Evolutionary conservation across 768 basidiomycete genomes (phyloP), one percentile per base, ranked within the genome.

Genomic region (Agaricus sinodeliciosus): DNA sequence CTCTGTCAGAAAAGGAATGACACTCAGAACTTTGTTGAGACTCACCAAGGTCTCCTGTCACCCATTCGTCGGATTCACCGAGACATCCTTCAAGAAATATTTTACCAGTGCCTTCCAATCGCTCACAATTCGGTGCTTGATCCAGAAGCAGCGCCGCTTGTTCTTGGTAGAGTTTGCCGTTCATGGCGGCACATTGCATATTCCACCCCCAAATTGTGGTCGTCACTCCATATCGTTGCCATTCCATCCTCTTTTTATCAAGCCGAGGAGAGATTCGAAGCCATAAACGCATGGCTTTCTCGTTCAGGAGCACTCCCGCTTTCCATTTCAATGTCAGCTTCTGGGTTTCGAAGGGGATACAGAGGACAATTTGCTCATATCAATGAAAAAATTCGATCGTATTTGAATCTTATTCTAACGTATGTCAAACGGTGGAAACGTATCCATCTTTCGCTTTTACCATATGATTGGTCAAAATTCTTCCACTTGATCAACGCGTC

Each of bases 111-210:
- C 36, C 57, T 58, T 4, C 57, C 57, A 8, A 31, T 49, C 12
- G 39, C 22, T 13, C 45, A 46, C 28, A 58, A 55, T 44, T 39
- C 57, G 8, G 54, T 51, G 9, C 48, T 58, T 54, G 41, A 48
- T 40, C 35, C 31, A 15, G 46, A 47, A 16, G 54, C 55, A 37
- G 57, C 57, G n/a, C 57, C 57, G 1, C 11, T 58, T 15, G 15
- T 51, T 9, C 43, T 58, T 15, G 54, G 54, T 15, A 28, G 51
- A 27, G 57, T 58, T n/a, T 58, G 57, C 34, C 37, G 50, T 16
- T 34, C 22, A n/a, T 58, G 57, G 57, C 39, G 57, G 41, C 41
- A 47, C 39, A 27, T 58, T 27, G 36, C 43, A 8, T 15, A 40
- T 11, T 39, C 27, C 42, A 52, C 54, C 4, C 54, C 54, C 2